These are phyloP conservation scores for Trifolium repens DNA, from an alignment of 306 rosid species.

Conservation along the genomic window DNA sequence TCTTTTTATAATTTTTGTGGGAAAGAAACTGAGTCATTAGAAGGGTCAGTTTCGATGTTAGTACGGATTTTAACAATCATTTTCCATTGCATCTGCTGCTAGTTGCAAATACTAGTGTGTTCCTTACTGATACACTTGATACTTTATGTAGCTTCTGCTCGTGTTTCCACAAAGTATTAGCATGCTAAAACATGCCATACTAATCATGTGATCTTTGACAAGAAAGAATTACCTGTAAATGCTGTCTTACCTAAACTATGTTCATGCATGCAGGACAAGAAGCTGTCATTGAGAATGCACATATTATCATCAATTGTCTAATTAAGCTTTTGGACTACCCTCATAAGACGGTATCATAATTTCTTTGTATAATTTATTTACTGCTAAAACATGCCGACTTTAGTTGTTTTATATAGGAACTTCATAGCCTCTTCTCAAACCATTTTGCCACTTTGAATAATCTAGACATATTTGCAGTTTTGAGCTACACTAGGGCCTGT, in stretches of 20 bases:
- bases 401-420: slow-evolving; percentile 36
- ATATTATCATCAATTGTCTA: slow-evolving; percentile 61
- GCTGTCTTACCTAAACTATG: slow-evolving; percentile 33
- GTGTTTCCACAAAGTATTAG: slow-evolving; percentile 25
- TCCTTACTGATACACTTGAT: slow-evolving; percentile 4
- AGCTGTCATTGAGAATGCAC: slow-evolving; percentile 73
- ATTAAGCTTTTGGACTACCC: slow-evolving; percentile 67
- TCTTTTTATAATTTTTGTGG: slow-evolving; percentile 27
- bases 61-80: slow-evolving; percentile 18
- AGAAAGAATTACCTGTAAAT: slow-evolving; percentile 12
- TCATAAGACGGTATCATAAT: slow-evolving; percentile 73
- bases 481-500: slow-evolving; percentile 1
- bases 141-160: slow-evolving; percentile 16
- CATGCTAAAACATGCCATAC: neutral
- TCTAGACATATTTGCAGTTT: slow-evolving; percentile 27
- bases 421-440: neutral
- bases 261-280: slow-evolving; percentile 69
- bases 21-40: slow-evolving; percentile 8
- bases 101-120: neutral
- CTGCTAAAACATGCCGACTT: slow-evolving; percentile 26
- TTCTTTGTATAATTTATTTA: slow-evolving; percentile 37
- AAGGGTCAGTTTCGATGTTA: slow-evolving; percentile 1
- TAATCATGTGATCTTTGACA: slow-evolving; percentile 22
- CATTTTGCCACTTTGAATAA: slow-evolving; percentile 1
- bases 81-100: slow-evolving; percentile 29